Evolutionary conservation across 257 asterid species (phyloP).

Genomic region (Datura wrightii): DNA sequence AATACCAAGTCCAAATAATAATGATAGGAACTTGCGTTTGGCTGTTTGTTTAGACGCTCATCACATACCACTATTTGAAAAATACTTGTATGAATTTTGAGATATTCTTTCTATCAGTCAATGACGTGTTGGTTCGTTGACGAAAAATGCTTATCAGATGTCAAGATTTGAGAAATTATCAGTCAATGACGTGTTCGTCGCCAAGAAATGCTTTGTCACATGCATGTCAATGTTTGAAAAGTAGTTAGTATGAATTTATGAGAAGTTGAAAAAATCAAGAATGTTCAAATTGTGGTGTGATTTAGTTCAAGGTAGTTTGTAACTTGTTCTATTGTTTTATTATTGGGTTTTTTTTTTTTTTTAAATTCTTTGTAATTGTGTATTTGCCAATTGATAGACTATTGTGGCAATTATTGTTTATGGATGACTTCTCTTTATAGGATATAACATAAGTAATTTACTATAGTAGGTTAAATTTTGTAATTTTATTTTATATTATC

Average conservation of each 20-base stretch:
- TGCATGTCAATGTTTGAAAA: constrained; percentile 52
- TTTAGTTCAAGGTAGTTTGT: too few species aligned
- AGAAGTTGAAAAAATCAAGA: not conserved
- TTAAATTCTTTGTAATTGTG: not conserved
- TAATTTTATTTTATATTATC: not conserved
- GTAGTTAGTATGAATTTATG: constrained; percentile 51
- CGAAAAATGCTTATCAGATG: not conserved
- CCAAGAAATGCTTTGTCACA: constrained; percentile 50
- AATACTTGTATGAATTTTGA: constrained; percentile 55
- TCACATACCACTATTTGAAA: constrained; percentile 59
- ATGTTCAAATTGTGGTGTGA: not conserved
- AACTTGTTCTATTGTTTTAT: not conserved
- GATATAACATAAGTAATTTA: not conserved
- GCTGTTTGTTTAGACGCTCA: constrained; percentile 76
- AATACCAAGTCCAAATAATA: constrained; percentile 50
- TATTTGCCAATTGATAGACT: not conserved
- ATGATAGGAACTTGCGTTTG: constrained; percentile 60
- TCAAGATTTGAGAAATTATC: not conserved
- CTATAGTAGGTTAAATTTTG: not conserved
- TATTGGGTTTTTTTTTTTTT: not conserved
- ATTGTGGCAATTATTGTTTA: not conserved
- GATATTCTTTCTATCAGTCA: too few species aligned
- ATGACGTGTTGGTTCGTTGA: too few species aligned
- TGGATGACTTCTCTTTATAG: not conserved
- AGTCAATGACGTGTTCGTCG: not conserved